Evolutionary conservation across 2,329 filamentous ascomycete species (phyloP).

Genomic region (Claviceps pazoutovae): DNA sequence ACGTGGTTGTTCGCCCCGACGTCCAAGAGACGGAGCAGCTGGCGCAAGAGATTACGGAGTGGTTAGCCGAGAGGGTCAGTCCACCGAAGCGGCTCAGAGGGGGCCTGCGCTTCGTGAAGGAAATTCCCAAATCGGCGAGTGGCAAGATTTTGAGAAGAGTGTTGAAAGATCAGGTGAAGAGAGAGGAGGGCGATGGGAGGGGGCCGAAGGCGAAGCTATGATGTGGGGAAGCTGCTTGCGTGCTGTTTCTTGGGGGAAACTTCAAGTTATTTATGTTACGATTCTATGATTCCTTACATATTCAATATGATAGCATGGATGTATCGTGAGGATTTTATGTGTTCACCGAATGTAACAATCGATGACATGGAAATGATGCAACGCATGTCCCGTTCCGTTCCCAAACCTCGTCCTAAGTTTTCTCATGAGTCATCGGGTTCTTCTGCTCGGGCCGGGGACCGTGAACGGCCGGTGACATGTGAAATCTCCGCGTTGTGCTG

Average conservation of each 20-base stretch:
- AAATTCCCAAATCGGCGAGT: constrained; percentile 54
- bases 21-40: constrained; percentile 19
- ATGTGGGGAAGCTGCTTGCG: neutral
- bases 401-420: no score
- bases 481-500: no score
- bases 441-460: no score
- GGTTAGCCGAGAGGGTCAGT: constrained; percentile 43
- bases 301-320: no score
- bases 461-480: no score
- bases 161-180: constrained; percentile 30
- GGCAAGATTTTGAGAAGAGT: constrained; percentile 35
- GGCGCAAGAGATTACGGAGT: constrained; percentile 21
- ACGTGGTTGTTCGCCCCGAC: constrained; percentile 23
- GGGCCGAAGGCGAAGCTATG: constrained; percentile 23
- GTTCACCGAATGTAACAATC: no score
- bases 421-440: no score
- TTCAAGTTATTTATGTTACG: no score
- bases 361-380: no score
- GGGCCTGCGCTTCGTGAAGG: constrained; percentile 52
- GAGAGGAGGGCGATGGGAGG: constrained; percentile 17
- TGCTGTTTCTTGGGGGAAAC: neutral
- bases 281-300: no score
- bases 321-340: no score
- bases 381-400: no score
- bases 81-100: constrained; percentile 56